Percentiles rank a stretch among this genome's conserved stretches.
Conservation (phyloP, 768 basidiomycete genomes). For the Russula griseocarnosa region DNA sequence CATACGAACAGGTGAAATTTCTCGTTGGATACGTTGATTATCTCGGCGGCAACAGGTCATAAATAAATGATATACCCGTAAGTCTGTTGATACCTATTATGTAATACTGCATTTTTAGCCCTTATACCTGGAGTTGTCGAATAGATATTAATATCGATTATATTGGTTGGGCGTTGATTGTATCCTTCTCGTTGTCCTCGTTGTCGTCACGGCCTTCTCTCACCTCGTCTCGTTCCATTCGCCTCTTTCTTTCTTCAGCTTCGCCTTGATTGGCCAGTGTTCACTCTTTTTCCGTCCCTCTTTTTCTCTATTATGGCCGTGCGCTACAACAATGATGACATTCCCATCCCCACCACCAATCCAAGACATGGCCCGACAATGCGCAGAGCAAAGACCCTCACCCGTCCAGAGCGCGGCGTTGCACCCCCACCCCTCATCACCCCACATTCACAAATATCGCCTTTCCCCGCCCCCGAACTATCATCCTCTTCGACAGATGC, state of each 20-base stretch:
- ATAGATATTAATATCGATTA: not conserved
- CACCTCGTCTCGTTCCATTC: not conserved
- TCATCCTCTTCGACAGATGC: slow-evolving; percentile 45
- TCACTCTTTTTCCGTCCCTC: slow-evolving; percentile 11
- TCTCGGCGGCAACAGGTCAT: slow-evolving; percentile 36
- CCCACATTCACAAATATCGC: slow-evolving; percentile 50
- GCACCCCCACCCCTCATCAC: slow-evolving; percentile 93
- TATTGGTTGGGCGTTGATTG: not conserved
- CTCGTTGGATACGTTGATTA: slow-evolving; percentile 72
- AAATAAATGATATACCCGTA: not conserved
- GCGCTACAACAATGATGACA: slow-evolving; percentile 21
- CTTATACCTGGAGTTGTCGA: not conserved
- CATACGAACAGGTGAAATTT: slow-evolving; percentile 87
- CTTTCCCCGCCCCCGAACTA: slow-evolving; percentile 36
- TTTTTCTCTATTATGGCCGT: slow-evolving; percentile 23
- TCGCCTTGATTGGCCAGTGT: slow-evolving; percentile 25
- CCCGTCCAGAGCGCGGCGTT: slow-evolving; percentile 90
- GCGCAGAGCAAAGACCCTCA: slow-evolving; percentile 91
- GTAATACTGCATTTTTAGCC: not conserved
- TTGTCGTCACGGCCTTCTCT: not conserved
- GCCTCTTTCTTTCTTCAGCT: slow-evolving; percentile 8
- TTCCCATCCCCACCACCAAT: slow-evolving; percentile 27
- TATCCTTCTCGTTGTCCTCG: too few species aligned
- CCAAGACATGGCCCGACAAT: slow-evolving; percentile 45
- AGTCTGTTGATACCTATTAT: slow-evolving; percentile 7